Base-by-base conservation (phyloP, 192 early-diverging fungal species). In the Chytriomyces sp. region DNA sequence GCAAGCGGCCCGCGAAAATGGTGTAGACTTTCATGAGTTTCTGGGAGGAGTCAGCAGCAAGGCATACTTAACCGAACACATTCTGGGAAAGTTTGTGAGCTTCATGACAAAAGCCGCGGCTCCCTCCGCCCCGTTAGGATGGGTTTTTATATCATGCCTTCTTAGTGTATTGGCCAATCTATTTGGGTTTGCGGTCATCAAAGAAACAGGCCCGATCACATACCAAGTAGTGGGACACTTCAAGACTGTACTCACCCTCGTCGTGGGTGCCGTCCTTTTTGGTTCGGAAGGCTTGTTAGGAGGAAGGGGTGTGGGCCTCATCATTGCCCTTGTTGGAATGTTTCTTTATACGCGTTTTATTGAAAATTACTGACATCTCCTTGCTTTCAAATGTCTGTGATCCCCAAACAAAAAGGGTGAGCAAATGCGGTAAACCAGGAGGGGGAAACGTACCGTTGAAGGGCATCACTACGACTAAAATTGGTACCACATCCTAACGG, bases 401-500 rank as follows among this genome's bases (percentile, higher is more conserved):
- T 28, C 10, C 10, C 7, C 28, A 61, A 39, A 33, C 26, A 61
- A 61, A 37, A 10, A 37, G 14, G 14, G 37, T 6, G 6, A 14
- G 19, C 7, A 19, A 36, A 39, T 49, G 37, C 7, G 49, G 37
- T 12, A 65, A 14, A 41, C 7, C 7, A 39, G 31, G 37, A 52
- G 55, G 36, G 19, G 34, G 19, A 28, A 19, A 64, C n/a, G 25
- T 30, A 68, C 65, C 65, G 4, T 55, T 68, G 65, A 26, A 68
- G 36, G 3, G 65, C 65, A 55, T 68, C 65, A 34, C 49, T 54
- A 4, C 65, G 41, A 54, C 49, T 54, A 49, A 68, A 68, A 49
- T 68, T 68, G 3, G 65, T 68, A 17, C 65, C 65, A 34, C 65
- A 68, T 6, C 65, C 65, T 17, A 68, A 34, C 36, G 65, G 65